phyloP scores from a whole-genome alignment of 768 basidiomycete species.

The Tulasnella sp. region DNA sequence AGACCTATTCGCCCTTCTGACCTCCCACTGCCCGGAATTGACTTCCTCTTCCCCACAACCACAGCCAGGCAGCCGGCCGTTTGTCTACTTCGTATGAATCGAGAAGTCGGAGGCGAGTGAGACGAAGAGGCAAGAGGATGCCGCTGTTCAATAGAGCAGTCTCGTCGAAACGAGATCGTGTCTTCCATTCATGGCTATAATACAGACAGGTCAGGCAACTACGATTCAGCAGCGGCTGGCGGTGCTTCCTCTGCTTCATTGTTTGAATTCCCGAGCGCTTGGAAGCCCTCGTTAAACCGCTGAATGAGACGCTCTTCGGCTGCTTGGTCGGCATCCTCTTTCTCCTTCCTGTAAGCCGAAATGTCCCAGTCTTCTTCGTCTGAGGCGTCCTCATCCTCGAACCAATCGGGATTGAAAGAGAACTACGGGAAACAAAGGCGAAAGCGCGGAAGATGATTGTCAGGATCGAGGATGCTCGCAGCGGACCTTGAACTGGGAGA shows the following conservation, averaged over 20 bases:
- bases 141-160: neutral
- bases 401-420: constrained; percentile 94
- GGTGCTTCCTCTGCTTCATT: neutral
- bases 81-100: no score
- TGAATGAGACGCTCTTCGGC: constrained; percentile 45
- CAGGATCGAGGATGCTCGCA: neutral
- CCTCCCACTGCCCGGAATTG: no score
- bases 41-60: no score
- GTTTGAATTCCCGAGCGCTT: neutral
- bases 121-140: no score
- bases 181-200: neutral
- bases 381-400: constrained; percentile 58
- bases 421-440: constrained; percentile 40
- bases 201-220: neutral
- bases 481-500: neutral
- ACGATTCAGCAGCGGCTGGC: neutral
- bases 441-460: neutral
- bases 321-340: constrained; percentile 47
- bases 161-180: neutral
- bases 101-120: no score
- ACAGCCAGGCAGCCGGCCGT: no score
- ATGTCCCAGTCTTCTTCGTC: constrained; percentile 41
- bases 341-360: constrained; percentile 45
- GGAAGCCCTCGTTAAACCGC: constrained; percentile 16
- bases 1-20: no score